Evolutionary conservation across 176 grass and related monocot species (phyloP), one percentile per base, ranked within the genome.

Genomic region (Typha latifolia): DNA sequence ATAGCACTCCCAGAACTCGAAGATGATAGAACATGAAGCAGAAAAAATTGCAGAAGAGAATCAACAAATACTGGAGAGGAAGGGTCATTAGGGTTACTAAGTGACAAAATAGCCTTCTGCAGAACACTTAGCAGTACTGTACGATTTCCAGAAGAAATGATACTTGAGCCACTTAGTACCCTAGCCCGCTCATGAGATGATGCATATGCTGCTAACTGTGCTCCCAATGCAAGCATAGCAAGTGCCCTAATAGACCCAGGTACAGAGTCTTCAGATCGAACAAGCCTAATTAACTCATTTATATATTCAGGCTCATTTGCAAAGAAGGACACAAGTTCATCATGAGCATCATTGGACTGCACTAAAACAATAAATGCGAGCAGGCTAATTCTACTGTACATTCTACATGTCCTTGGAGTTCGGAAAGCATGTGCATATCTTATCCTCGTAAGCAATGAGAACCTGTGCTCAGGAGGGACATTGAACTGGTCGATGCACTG

Each of bases 271-370:
- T 97, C 94, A 76, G 81, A 86, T 12, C 89, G 83, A 70, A 99
- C 94, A 72, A 99, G 81, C 23, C 89, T 76, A 73, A 93, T 93
- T 74, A 99, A 73, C 68, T 99, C 94, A 22, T 93, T 99, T 74
- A 87, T 92, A 67, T 93, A 99, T 80, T 99, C 94, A 1, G 94
- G 94, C 68, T 99, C 94, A 74, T 99, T 99, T 32, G 94, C 90
- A 86, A 99, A 99, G 70, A 93, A 93, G 65, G 84, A 99, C 63
- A 84, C 82, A 53, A 97, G 88, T 73, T 97, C 89, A 62, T 97
- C 89, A 73, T 88, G 80, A 49, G 93, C 88, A 82, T 97, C 94
- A 51, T 85, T 90, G 31, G 94, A 99, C 74, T 99, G 94, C 53
- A 99, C 94, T 12, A 99, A 77, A 61, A 90, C 83, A 73, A 99